A percentile compares a stretch with the other conserved stretches of the same genome.
phyloP scores from a whole-genome alignment of 331 rosid genomes.

The Malus hybrid region DNA sequence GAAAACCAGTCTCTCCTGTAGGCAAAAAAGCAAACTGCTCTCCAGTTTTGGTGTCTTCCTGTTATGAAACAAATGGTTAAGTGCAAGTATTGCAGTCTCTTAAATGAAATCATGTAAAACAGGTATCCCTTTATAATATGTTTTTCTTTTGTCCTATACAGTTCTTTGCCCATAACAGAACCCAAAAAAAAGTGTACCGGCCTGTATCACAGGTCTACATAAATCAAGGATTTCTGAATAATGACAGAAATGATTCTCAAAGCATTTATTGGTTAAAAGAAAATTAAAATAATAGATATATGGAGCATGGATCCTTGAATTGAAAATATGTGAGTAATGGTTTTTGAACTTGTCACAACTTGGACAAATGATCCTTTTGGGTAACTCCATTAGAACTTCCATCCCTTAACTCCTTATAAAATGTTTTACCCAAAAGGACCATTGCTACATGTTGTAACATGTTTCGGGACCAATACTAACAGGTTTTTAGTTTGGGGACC shows the following conservation, averaged over 20 bases:
- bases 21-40: conserved; percentile 50
- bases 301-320: too few relatives aligned
- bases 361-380: background rate
- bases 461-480: background rate
- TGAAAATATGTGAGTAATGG: background rate
- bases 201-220: background rate
- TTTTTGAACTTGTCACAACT: background rate
- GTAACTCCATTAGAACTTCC: background rate
- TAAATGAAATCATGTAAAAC: background rate
- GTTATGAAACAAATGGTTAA: conserved; percentile 7
- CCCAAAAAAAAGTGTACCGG: background rate
- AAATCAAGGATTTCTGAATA: background rate
- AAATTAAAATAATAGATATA: background rate
- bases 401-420: background rate
- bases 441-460: background rate
- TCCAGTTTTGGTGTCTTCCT: conserved; percentile 60
- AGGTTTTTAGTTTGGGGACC: background rate
- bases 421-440: background rate
- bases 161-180: background rate
- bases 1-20: conserved; percentile 42
- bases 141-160: background rate
- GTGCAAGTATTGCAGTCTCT: conserved; percentile 13
- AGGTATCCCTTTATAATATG: background rate
- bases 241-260: background rate
- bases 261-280: background rate